phyloP scores from a whole-genome alignment of 1,139 yeast genomes.

The Scheffersomyces stambukii region DNA sequence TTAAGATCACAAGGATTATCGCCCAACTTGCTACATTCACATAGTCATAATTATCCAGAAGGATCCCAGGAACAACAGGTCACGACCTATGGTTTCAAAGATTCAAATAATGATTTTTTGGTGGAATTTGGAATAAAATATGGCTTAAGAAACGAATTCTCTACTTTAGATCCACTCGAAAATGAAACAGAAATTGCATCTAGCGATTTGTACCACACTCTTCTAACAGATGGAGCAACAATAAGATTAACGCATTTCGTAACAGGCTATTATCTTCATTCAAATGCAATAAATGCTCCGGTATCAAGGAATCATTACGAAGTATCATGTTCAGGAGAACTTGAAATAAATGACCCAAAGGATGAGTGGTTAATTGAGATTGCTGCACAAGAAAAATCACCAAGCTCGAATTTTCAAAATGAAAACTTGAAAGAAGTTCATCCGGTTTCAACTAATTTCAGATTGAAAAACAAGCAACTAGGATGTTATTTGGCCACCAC shows the following conservation, averaged over 20 bases:
- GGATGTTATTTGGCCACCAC: slow-evolving; percentile 77
- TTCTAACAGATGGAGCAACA: slow-evolving; percentile 46
- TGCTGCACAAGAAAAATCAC: slow-evolving; percentile 52
- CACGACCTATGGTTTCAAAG: slow-evolving; percentile 74
- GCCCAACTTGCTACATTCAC: slow-evolving; percentile 71
- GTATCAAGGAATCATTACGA: slow-evolving; percentile 52
- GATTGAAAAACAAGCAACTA: slow-evolving; percentile 54
- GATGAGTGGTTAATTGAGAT: slow-evolving; percentile 76
- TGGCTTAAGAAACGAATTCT: slow-evolving; percentile 17
- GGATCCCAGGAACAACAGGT: slow-evolving; percentile 75
- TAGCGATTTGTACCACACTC: slow-evolving; percentile 13
- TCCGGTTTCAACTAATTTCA: slow-evolving; percentile 67
- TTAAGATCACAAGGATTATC: slow-evolving; percentile 70
- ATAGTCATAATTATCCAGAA: slow-evolving; percentile 60
- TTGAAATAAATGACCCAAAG: slow-evolving; percentile 48
- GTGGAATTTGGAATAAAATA: slow-evolving; percentile 40
- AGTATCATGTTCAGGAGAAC: slow-evolving; percentile 66
- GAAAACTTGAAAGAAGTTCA: slow-evolving; percentile 43
- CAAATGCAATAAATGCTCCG: slow-evolving; percentile 56
- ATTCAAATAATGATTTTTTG: slow-evolving; percentile 61
- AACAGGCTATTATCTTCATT: slow-evolving; percentile 56
- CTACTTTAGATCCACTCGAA: slow-evolving; percentile 28
- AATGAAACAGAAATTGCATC: slow-evolving; percentile 17
- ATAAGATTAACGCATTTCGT: slow-evolving; percentile 53
- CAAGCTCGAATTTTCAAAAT: slow-evolving; percentile 44